Base-by-base conservation (phyloP, 345 rosid genomes). In the Syzygium aromaticum region DNA sequence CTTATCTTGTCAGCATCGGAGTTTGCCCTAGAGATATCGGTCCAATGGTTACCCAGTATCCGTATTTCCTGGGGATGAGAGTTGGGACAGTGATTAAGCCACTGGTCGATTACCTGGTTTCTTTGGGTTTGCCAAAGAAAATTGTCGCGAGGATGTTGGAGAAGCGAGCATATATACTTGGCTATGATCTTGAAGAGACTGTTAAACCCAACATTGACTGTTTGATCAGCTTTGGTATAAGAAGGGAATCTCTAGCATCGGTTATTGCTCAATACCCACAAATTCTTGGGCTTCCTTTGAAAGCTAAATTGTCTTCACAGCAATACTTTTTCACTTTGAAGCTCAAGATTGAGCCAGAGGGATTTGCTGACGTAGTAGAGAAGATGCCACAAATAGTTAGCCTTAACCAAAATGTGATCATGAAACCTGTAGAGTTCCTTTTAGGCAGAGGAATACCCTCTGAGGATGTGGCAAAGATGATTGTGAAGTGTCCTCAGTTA, bases 21-120 rank as follows among this genome's bases (percentile, higher is more conserved):
- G 98, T 97, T 87, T 91, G 90, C 89, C 98, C 98, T 56, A 92
- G 99, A 85, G 99, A 97, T 85, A 95, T 96, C 54, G 98, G 99
- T 88, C 98, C 99, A 15, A 95, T 95, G 98, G 97, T 95, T 90
- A 95, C 98, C 15, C 98, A 97, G 54, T 96, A 92, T 91, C 99
- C 98, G 0, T 97, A 94, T 88, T 85, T 97, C 52, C 86, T 97
- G 86, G 98, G 98, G 84, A 97, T 95, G 98, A 94, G 99, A 92
- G 99, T 95, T 84, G 99, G 98, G 54, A 97, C 98, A 1, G 86
- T 92, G 93, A 96, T 97, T 86, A 97, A 96, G 88, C 98, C 96
- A 3, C 90, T 96, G 43, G 96, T 95, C 15, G 98, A 96, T 90
- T 95, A 95, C 88, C 86, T 96, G 84, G 90, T 95, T 28, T 94